Evolutionary conservation across 495 filamentous ascomycete genomes (phyloP).

Genomic region (Talaromyces liani): DNA sequence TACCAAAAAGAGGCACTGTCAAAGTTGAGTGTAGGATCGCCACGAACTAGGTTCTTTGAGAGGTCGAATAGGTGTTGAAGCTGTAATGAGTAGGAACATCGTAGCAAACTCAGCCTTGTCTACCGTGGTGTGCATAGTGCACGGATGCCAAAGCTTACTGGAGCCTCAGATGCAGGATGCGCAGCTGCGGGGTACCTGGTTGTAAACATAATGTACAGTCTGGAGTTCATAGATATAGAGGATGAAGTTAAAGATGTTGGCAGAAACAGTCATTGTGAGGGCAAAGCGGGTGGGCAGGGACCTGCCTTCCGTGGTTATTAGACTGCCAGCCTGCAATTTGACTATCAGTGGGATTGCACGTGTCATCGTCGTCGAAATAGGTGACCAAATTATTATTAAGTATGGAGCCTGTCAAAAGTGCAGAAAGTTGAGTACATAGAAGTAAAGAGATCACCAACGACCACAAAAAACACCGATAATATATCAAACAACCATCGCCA

Average conservation of each 20-base stretch:
- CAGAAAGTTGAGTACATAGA: neutral
- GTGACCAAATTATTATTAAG: constrained; percentile 1
- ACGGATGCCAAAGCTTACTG: neutral
- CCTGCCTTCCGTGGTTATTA: too few relatives aligned
- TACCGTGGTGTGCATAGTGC: neutral
- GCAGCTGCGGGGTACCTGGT: neutral
- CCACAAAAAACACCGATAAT: neutral
- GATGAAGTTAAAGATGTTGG: neutral
- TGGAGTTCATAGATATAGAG: too few relatives aligned
- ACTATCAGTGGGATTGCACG: neutral
- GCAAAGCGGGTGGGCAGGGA: neutral
- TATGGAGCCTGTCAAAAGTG: neutral
- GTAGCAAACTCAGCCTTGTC: too few relatives aligned
- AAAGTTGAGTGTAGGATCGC: too few relatives aligned
- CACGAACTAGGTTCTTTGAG: too few relatives aligned
- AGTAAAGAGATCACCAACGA: neutral
- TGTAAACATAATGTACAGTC: neutral
- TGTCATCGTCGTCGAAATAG: neutral
- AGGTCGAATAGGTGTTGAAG: neutral
- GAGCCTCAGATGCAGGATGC: neutral
- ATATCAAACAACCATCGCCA: constrained; percentile 1
- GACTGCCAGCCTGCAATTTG: too few relatives aligned
- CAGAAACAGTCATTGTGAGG: neutral
- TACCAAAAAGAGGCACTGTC: too few relatives aligned
- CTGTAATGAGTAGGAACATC: neutral